A percentile compares a stretch with the other conserved stretches of the same genome.
phyloP scores from a whole-genome alignment of 2,329 filamentous ascomycete genomes.

The Microsporum ferrugineum region DNA sequence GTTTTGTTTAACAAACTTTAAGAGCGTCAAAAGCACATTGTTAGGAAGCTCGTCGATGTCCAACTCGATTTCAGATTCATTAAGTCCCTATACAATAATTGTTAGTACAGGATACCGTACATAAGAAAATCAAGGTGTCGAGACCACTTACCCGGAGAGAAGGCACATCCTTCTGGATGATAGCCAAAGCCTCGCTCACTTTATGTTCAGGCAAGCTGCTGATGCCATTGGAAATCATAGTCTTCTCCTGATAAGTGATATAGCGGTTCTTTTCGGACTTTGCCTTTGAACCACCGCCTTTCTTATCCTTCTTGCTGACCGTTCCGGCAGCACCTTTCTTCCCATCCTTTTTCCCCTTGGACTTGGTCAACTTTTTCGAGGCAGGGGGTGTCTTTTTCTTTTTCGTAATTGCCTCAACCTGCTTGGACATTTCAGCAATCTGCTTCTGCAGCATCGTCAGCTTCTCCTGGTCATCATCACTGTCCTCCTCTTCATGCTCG shows the following conservation, averaged over 20 bases:
- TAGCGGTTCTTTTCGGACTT: conserved; percentile 48
- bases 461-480: conserved; percentile 52
- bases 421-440: conserved; percentile 62
- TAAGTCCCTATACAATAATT: conserved; percentile 25
- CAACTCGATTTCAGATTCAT: conserved; percentile 38
- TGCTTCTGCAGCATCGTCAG: conserved; percentile 57
- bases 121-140: conserved; percentile 2
- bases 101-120: conserved; percentile 9
- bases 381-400: conserved; percentile 50
- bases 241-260: conserved; percentile 71
- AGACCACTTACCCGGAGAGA: conserved; percentile 48
- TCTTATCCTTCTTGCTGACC: conserved; percentile 45
- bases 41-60: conserved; percentile 41
- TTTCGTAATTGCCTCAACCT: conserved; percentile 44
- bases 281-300: conserved; percentile 25
- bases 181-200: conserved; percentile 68
- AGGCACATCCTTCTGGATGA: conserved; percentile 76
- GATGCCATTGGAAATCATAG: conserved; percentile 77
- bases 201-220: conserved; percentile 67
- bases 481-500: conserved; percentile 57
- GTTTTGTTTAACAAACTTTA: conserved; percentile 39
- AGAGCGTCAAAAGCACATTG: conserved; percentile 34
- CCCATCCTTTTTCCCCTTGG: conserved; percentile 36
- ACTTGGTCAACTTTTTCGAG: conserved; percentile 39
- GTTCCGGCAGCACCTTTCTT: conserved; percentile 34